These are phyloP conservation scores for Alloascoidea africana DNA, from an alignment of 805 yeast genomes.

Conservation along the genomic window DNA sequence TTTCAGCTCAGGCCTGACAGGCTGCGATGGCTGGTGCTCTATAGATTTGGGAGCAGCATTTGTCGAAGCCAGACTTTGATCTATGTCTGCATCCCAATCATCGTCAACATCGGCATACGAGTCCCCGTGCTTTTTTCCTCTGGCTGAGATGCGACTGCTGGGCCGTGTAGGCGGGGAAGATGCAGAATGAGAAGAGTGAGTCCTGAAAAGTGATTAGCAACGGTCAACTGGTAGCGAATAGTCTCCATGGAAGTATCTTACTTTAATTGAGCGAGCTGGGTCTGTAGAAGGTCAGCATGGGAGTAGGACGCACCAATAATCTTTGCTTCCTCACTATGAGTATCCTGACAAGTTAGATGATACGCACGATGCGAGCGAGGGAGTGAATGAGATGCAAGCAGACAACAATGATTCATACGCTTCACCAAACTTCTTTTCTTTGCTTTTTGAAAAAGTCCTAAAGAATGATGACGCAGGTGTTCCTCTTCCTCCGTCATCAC, in stretches of 20 bases:
- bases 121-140: constrained; percentile 9
- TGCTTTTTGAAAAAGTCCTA: constrained; percentile 18
- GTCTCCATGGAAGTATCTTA: constrained; percentile 2
- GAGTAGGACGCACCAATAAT: constrained; percentile 43
- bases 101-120: constrained; percentile 64
- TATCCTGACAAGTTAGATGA: neutral
- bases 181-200: constrained; percentile 2
- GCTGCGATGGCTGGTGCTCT: constrained; percentile 11
- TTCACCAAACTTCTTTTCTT: constrained; percentile 5
- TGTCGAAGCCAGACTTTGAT: constrained; percentile 10
- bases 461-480: constrained; percentile 38
- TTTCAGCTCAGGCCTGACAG: constrained; percentile 4
- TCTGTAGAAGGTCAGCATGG: constrained; percentile 27
- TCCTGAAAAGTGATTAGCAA: constrained; percentile 2
- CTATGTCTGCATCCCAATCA: constrained; percentile 82
- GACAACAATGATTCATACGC: neutral
- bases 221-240: neutral
- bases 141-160: constrained; percentile 6
- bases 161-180: constrained; percentile 5
- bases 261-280: constrained; percentile 5
- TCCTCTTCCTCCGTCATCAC: constrained; percentile 56
- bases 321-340: constrained; percentile 11
- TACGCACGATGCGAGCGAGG: constrained; percentile 2
- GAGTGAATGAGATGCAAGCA: neutral
- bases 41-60: constrained; percentile 9